These are phyloP conservation scores for Glycine soja DNA, from an alignment of 306 rosid species.

Conservation along the genomic window DNA sequence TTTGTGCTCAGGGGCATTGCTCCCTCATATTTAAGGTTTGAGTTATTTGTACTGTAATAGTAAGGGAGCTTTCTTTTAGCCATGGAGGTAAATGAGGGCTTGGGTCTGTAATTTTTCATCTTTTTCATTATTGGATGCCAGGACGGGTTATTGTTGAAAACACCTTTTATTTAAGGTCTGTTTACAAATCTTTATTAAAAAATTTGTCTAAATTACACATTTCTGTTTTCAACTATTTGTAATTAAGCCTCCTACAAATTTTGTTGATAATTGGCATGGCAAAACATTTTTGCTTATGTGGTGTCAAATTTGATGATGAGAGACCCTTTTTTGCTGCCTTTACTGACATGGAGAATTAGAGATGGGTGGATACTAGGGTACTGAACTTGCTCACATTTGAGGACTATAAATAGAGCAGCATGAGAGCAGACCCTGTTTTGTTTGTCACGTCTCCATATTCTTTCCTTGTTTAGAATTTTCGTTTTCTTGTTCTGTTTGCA, in stretches of 20 bases:
- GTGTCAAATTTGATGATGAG: neutral
- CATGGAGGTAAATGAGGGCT: constrained; percentile 1
- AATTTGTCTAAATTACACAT: neutral
- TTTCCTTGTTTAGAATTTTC: constrained; percentile 35
- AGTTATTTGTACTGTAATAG: constrained; percentile 16
- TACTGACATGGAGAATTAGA: neutral
- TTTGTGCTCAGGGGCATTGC: neutral
- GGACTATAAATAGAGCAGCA: too few relatives aligned
- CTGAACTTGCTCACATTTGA: too few relatives aligned
- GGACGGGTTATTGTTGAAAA: neutral
- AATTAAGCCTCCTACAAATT: constrained; percentile 8
- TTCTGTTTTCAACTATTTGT: neutral
- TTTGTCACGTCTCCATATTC: neutral
- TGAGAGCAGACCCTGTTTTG: neutral
- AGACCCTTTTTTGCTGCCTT: neutral
- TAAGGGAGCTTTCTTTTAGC: neutral
- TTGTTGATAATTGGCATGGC: constrained; percentile 26
- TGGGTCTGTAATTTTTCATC: neutral
- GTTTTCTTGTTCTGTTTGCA: constrained; percentile 22
- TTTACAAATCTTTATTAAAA: neutral
- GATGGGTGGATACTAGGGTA: too few relatives aligned
- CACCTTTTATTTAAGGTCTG: constrained; percentile 1
- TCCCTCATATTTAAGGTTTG: constrained; percentile 2
- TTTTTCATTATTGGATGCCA: neutral
- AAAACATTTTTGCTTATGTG: constrained; percentile 1